Conservation (phyloP, 2,329 filamentous ascomycete species). For the Dothideomycetes sp. region DNA sequence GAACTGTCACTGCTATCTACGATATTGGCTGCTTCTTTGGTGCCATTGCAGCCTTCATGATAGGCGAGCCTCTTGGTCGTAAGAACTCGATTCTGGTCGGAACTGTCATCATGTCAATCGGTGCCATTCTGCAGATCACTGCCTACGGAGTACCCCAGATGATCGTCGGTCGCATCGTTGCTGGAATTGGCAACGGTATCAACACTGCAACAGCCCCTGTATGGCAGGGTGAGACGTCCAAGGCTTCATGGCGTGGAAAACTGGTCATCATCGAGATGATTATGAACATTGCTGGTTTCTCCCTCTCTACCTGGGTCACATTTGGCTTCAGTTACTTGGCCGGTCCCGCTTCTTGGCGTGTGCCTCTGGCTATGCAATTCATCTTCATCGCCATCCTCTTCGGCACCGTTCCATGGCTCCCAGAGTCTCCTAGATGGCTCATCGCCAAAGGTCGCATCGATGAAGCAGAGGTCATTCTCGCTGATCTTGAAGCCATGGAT, state of each 20-base stretch:
- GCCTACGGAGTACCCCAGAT: conserved; percentile 35
- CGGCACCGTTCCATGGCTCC: conserved; percentile 35
- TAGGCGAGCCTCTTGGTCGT: conserved; percentile 39
- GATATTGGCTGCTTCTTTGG: conserved; percentile 51
- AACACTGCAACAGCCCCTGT: conserved; percentile 40
- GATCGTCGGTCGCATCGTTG: conserved; percentile 38
- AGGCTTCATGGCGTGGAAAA: conserved; percentile 27
- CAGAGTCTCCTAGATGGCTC: conserved; percentile 38
- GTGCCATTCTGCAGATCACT: conserved; percentile 37
- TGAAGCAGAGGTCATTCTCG: conserved; percentile 37
- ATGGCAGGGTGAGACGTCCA: conserved; percentile 41
- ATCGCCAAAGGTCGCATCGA: conserved; percentile 32
- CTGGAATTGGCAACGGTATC: conserved; percentile 37
- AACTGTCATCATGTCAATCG: conserved; percentile 37
- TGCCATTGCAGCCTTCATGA: conserved; percentile 37
- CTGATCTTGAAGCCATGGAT: conserved; percentile 35
- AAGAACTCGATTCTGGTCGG: conserved; percentile 38
- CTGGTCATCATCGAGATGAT: conserved; percentile 29
- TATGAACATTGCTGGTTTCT: conserved; percentile 40
- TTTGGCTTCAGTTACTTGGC: conserved; percentile 34
- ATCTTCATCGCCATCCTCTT: conserved; percentile 37
- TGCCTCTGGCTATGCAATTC: conserved; percentile 39
- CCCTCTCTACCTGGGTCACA: conserved; percentile 33
- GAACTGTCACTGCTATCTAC: conserved; percentile 46
- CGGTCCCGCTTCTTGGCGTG: conserved; percentile 32